Conservation (phyloP, 148 eudicot species). For the Beta vulgaris region DNA sequence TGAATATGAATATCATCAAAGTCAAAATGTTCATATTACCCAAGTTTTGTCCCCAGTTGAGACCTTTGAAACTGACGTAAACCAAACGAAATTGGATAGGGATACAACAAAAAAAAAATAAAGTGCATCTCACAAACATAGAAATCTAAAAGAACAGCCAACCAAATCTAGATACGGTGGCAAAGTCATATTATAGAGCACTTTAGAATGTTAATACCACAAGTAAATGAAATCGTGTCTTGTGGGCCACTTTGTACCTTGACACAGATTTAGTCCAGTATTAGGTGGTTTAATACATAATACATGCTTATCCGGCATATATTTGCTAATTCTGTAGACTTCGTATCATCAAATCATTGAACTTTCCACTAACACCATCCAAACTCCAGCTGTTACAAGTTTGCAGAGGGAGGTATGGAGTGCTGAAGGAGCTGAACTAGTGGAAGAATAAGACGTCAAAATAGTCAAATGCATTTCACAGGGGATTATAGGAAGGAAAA, state of each 20-base stretch:
- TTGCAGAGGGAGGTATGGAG: not conserved
- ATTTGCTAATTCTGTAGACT: not conserved
- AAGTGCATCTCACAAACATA: no score
- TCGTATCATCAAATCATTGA: not conserved
- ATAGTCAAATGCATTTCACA: no score
- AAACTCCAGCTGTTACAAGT: not conserved
- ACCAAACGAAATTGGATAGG: conserved; percentile 13
- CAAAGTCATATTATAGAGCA: not conserved
- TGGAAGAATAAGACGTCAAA: no score
- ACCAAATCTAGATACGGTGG: not conserved
- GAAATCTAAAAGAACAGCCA: not conserved
- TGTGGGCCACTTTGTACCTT: conserved; percentile 3
- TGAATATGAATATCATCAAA: not conserved
- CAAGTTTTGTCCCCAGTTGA: not conserved
- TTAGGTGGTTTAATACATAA: conserved; percentile 5
- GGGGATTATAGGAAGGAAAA: not conserved
- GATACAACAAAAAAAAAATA: not conserved
- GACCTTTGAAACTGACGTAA: conserved; percentile 15
- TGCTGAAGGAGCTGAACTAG: not conserved
- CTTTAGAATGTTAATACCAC: not conserved
- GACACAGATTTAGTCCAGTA: conserved; percentile 1
- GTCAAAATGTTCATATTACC: conserved; percentile 2
- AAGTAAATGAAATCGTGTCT: conserved; percentile 10
- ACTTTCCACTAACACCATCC: not conserved
- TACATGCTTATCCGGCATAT: not conserved